Percentiles rank a stretch among this genome's conserved stretches.
phyloP scores from a whole-genome alignment of 1,284 basidiomycete genomes.

The Phylloboletellus chloephorus region DNA sequence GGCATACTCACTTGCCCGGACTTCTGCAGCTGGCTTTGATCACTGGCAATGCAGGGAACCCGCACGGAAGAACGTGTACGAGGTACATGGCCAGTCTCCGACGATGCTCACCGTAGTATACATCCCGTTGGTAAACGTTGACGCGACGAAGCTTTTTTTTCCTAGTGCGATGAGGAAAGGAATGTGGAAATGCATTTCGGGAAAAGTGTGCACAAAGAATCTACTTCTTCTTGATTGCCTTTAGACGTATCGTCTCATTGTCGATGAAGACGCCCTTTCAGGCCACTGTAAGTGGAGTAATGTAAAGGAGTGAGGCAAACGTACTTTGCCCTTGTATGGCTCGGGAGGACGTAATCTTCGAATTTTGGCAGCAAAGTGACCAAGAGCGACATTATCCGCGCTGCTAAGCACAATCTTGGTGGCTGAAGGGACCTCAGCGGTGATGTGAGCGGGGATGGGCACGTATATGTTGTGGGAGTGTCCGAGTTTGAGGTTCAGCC shows the following conservation, averaged over 20 bases:
- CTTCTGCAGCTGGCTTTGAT: not conserved
- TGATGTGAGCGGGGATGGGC: conserved; percentile 77
- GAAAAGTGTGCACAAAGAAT: conserved; percentile 11
- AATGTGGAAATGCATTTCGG: conserved; percentile 7
- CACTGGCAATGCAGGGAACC: too few species aligned
- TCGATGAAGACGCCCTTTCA: conserved; percentile 86
- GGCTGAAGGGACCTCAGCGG: conserved; percentile 63
- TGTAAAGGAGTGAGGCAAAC: conserved; percentile 25
- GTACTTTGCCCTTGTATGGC: conserved; percentile 94
- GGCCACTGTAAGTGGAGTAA: conserved; percentile 11
- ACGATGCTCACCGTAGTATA: not conserved
- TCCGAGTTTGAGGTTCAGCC: conserved; percentile 86
- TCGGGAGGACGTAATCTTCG: conserved; percentile 85
- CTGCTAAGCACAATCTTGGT: conserved; percentile 67
- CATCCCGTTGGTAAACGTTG: not conserved
- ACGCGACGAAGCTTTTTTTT: not conserved
- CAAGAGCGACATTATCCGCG: conserved; percentile 75
- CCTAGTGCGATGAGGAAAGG: not conserved
- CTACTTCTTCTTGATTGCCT: conserved; percentile 95
- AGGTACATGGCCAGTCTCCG: not conserved
- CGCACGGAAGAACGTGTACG: not conserved
- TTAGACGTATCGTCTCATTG: conserved; percentile 83
- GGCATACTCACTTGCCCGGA: too few species aligned
- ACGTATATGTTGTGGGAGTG: conserved; percentile 86
- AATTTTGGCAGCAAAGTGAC: conserved; percentile 85